phyloP scores from a whole-genome alignment of 2,329 filamentous ascomycete genomes.

The Aurifilum marmelostoma region DNA sequence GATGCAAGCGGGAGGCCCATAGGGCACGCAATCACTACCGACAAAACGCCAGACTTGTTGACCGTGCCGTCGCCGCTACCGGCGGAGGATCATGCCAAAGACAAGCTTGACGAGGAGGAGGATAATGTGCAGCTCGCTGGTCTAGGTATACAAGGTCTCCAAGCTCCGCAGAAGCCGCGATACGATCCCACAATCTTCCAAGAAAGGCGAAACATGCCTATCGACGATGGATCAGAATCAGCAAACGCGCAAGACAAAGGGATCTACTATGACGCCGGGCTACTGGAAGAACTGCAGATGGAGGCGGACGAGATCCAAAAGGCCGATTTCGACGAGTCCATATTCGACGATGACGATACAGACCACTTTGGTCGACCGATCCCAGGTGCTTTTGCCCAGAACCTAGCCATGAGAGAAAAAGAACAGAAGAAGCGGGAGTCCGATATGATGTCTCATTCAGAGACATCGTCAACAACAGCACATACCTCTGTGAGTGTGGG shows the following conservation, averaged over 20 bases:
- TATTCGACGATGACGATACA: conserved; percentile 71
- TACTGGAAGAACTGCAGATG: conserved; percentile 49
- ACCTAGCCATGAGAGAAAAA: conserved; percentile 49
- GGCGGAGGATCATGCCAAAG: conserved; percentile 13
- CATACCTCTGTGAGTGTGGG: conserved; percentile 54
- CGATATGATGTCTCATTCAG: conserved; percentile 51
- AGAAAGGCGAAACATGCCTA: conserved; percentile 25
- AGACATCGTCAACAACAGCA: conserved; percentile 54
- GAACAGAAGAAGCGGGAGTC: conserved; percentile 49
- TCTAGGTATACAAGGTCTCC: conserved; percentile 48
- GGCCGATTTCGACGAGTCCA: conserved; percentile 69
- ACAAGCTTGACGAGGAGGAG: conserved; percentile 26
- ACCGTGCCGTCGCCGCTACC: conserved; percentile 28
- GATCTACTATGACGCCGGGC: conserved; percentile 70
- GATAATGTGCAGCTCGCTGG: conserved; percentile 39
- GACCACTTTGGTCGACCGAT: conserved; percentile 64
- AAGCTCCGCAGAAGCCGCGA: conserved; percentile 29
- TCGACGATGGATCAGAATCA: conserved; percentile 15
- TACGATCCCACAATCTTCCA: conserved; percentile 30
- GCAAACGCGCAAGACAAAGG: conserved; percentile 55
- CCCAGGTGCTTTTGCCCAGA: conserved; percentile 60
- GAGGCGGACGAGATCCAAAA: conserved; percentile 56
- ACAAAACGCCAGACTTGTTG: conserved; percentile 41
- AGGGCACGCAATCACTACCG: conserved; percentile 58
- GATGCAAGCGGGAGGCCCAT: conserved; percentile 59